Base-by-base conservation (phyloP, 2,329 filamentous ascomycete genomes). In the Aureobasidium pullulans region DNA sequence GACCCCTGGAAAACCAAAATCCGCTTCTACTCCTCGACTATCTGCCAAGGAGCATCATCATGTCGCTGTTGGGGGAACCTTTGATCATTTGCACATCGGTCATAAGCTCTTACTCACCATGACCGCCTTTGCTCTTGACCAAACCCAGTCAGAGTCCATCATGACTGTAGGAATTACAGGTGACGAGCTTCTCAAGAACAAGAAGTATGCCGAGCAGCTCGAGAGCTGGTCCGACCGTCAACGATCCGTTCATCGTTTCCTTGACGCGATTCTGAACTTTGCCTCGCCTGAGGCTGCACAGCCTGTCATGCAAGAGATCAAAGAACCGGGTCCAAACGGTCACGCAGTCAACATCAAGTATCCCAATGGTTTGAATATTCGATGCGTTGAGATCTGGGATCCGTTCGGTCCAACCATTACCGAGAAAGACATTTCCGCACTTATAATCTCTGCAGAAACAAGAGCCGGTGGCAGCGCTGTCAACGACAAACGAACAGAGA, bases 31-130 rank as follows among this genome's bases (percentile, higher is more conserved):
- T 42, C 49, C 44, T 19, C 6, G 44, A 60, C 23, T 54, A 64
- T 66, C 67, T 43, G 70, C 70, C 2, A 63, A 64, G 28, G 67
- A 72, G 43, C 82, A 89, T 70, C 75, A 78, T 61, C 81, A 83
- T 13, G 87, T 95, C 52, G 89, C 87, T 56, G 83, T 97, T 11
- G 94, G 93, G 32, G 94, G 94, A 9, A 99, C 94, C 0, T 99
- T 97, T 74, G 94, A 99, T 72, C 91, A 97, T 73, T 81, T 99
- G 23, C 94, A 99, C 70, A 86, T 89, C 4, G 94, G 94, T 6
- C 94, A 99, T 77, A 99, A 97, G 75, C 80, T 97, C n/a, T 82
- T 99, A 19, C 82, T 99, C 19, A 91, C 92, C n/a, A 92, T 92
- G 62, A 89, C 88, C 0, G 83, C 86, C 0, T 82, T 96, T 59